Base-by-base conservation (phyloP, 345 rosid species). In the Abelmoschus esculentus region DNA sequence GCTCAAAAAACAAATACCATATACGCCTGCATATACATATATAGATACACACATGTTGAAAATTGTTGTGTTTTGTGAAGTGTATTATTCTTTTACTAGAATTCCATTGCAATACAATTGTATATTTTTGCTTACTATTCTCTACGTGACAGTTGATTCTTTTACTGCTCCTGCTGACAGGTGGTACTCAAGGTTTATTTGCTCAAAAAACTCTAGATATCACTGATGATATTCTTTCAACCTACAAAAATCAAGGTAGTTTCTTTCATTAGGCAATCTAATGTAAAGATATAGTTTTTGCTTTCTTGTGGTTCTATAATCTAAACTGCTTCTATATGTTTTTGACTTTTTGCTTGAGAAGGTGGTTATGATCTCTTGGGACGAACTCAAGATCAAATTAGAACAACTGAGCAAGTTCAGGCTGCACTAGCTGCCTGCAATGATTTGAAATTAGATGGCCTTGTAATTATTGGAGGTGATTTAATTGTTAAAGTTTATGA, bases 351-450 rank as follows among this genome's bases (percentile, higher is more conserved):
- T 47, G 59, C 64, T 73, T 64, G 73, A 29, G 63, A 58, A 95
- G 97, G 99, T 76, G 99, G 99, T 71, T 95, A 88, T 84, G 97
- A 95, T 81, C 81, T 95, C 83, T 83, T 95, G 22, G 99, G 99
- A 66, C 83, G 99, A 76, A 95, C 99, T 53, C 85, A 90, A 77
- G 99, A 95, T 91, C 99, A 95, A 78, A 91, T 95, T 76, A 86
- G 89, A 82, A 89, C 97, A 34, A 91, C 90, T 10, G 98, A 95
- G 83, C 99, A 95, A 84, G 98, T 88, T 75, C 88, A 87, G 42
- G 92, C 98, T 73, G 89, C 97, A 22, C 72, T 91, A 61, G 76
- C 78, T 56, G 83, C 99, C 8, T 91, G 99, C 90, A 90, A 83
- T 31, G 86, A 85, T 76, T 83, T 91, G 84, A 90, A 90, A 77